Percentiles rank a stretch among this genome's conserved stretches.
These are phyloP conservation scores for barley (Hordeum vulgare) DNA, from an alignment of 176 grass and related monocot species.

Conservation along the genomic window MorexV3_pseudomolecules_assembly NC_058521.1:482459176-482459675, in stretches of 20 bases:
- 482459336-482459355: conserved; percentile 88
- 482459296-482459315: conserved; percentile 94
- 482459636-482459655: not conserved
- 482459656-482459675: not conserved
- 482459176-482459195: conserved; percentile 89
- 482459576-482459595: not conserved
- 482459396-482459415: conserved; percentile 92
- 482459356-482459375: conserved; percentile 67
- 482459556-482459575: not conserved
- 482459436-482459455: not conserved
- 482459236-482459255: conserved; percentile 90
- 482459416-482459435: conserved; percentile 59
- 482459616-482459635: not conserved
- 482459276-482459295: conserved; percentile 89
- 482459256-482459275: conserved; percentile 93
- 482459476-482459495: not conserved
- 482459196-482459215: conserved; percentile 98
- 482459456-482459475: not conserved
- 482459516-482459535: not conserved
- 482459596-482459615: not conserved
- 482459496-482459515: not conserved
- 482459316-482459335: conserved; percentile 96
- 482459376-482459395: conserved; percentile 87
- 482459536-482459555: not conserved
- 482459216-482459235: conserved; percentile 98